Base-by-base conservation (phyloP, 176 grass and related monocot species). In the Themeda triandra region DNA sequence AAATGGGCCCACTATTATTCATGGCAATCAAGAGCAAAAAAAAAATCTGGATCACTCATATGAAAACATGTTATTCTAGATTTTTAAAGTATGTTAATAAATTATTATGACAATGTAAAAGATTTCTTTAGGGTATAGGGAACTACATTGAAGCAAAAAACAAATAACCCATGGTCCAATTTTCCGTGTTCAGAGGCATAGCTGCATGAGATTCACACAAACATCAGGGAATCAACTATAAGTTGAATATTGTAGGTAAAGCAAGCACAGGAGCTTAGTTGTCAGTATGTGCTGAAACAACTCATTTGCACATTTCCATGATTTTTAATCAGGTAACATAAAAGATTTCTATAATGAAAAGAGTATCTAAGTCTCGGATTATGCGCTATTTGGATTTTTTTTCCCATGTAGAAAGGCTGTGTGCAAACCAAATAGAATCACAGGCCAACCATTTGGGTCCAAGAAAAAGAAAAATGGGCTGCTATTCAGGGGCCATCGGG, bases 201-300 rank as follows among this genome's bases (percentile, higher is more conserved):
- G 65, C 11, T 54, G n/a, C 65, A 37, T 39, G 24, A 12, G 8
- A 37, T 32, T 69, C 42, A 36, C 17, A 69, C 53, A 56, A 71
- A 71, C 48, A 27, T 71, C 70, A 35, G 24, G 66, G 46, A 71
- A 71, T 66, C 66, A 42, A 71, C 56, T 37, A 68, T 54, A 69
- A 39, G 19, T 69, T 69, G 4, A 39, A 36, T 37, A 10, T 69
- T 65, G 8, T 39, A 68, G 67, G 35, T 1, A 37, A 37, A n/a
- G 36, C 35, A 41, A 41, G 66, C 9, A 70, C 36, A 41, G 10
- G 39, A 41, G 75, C 23, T 15, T 31, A 76, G 13, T 54, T 63
- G 24, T 21, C 60, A 13, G 12, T 24, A 28, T 28, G n/a, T 24
- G 13, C 33, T 35, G 28, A 6, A 77, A 33, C 30, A 54, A 18